Percentiles rank a stretch among this genome's conserved stretches.
These are phyloP conservation scores for Geotrichum klebahnii DNA, from an alignment of 1,139 yeast species.

Conservation along the genomic window DNA sequence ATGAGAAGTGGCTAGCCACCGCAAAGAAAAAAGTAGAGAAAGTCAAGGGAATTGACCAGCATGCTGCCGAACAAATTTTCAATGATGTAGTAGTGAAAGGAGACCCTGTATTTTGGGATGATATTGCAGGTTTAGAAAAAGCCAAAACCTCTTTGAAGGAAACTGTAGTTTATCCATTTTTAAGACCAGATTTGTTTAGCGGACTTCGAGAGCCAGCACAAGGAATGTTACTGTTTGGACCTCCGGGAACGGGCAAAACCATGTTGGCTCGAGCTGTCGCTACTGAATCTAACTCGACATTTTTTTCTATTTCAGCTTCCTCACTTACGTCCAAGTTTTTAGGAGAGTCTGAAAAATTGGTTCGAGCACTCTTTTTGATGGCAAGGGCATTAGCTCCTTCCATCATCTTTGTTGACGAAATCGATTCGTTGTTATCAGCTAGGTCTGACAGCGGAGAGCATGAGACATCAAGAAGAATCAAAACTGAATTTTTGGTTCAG, in stretches of 20 bases:
- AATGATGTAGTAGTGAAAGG: constrained; percentile 92
- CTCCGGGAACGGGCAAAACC: constrained; percentile 98
- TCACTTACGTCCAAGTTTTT: constrained; percentile 80
- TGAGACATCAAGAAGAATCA: constrained; percentile 85
- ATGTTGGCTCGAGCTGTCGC: constrained; percentile 98
- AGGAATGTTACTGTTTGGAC: constrained; percentile 94
- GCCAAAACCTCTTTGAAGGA: constrained; percentile 90
- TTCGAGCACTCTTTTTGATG: constrained; percentile 77
- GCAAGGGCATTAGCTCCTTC: constrained; percentile 89
- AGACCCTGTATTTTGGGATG: constrained; percentile 95
- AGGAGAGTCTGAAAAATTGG: constrained; percentile 93
- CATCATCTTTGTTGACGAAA: constrained; percentile 93
- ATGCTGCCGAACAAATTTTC: constrained; percentile 78
- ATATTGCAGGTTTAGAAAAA: constrained; percentile 88
- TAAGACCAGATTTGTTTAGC: constrained; percentile 85
- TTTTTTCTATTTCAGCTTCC: constrained; percentile 88
- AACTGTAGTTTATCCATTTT: constrained; percentile 93
- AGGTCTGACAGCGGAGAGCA: constrained; percentile 82
- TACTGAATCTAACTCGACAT: constrained; percentile 92
- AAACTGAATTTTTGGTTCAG: constrained; percentile 89
- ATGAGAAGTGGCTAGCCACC: constrained; percentile 30
- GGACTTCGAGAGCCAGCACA: constrained; percentile 94
- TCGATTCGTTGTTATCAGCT: constrained; percentile 82
- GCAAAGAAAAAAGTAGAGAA: constrained; percentile 18
- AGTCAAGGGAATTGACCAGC: constrained; percentile 26